A percentile compares a stretch with the other conserved stretches of the same genome.
Evolutionary conservation across 1,284 basidiomycete genomes (phyloP).

Genomic region (Ustilago nuda): DNA sequence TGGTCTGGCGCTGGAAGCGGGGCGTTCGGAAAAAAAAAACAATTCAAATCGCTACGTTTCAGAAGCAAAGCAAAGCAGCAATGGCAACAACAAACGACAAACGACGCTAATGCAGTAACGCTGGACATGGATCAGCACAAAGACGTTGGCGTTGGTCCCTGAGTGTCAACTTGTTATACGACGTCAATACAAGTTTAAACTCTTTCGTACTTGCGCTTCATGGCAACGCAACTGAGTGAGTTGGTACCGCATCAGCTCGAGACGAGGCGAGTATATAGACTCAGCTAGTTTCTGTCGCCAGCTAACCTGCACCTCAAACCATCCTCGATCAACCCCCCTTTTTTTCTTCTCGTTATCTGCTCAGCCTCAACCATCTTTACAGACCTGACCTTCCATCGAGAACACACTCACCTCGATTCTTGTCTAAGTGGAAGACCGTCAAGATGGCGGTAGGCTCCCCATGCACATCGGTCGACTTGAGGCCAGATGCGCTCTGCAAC

Average conservation of each 20-base stretch:
- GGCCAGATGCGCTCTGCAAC: conserved; percentile 30
- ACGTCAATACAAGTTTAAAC: too few relatives aligned
- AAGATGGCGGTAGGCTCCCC: not conserved
- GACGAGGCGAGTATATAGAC: not conserved
- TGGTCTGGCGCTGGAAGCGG: not conserved
- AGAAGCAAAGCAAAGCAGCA: too few relatives aligned
- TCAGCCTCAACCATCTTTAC: not conserved
- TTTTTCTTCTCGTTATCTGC: not conserved
- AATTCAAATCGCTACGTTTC: too few relatives aligned
- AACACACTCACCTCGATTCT: not conserved
- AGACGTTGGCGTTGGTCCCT: too few relatives aligned
- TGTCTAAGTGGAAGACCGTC: not conserved
- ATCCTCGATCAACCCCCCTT: not conserved
- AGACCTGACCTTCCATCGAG: not conserved
- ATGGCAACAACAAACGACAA: too few relatives aligned
- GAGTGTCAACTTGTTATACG: too few relatives aligned
- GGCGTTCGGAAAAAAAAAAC: too few relatives aligned
- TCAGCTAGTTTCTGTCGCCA: not conserved
- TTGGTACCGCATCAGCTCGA: too few relatives aligned
- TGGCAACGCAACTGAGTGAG: too few relatives aligned
- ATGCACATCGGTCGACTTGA: conserved; percentile 21
- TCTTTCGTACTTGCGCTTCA: too few relatives aligned
- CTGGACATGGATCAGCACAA: too few relatives aligned
- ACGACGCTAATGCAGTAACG: too few relatives aligned
- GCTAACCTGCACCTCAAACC: not conserved